Evolutionary conservation across 345 rosid genomes (phyloP), one percentile per base, ranked within the genome.

Genomic region (Linum usitatissimum): DNA sequence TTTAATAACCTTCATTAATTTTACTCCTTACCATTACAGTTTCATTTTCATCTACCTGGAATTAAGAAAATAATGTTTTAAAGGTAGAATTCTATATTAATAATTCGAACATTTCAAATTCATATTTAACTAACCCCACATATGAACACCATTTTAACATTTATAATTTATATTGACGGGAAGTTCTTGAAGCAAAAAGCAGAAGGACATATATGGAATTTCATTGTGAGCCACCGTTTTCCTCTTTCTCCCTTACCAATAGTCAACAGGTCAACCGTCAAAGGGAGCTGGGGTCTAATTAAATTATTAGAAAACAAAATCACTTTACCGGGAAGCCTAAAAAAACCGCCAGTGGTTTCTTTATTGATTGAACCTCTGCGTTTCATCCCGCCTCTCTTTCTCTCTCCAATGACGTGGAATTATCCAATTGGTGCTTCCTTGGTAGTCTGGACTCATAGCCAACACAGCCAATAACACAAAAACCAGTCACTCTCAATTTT

Each of bases 361-460:
- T 45, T 40, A 7, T 40, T 40, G 13, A 7, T 45, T 45, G 14
- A 12, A 45, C 51, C 51, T 45, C 51, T 17, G 17, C 51, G 51
- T 10, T 8, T 21, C 18, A 5, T 18, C 20, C 20, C 28, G 2
- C 18, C 57, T 55, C 57, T 18, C 57, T 18, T 21, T 55, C 78
- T 65, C 66, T n/a, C 18, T 0, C 30, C 6, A 10, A 38, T 12
- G 60, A 88, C 91, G 94, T 88, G 97, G 63, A 81, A 0, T 0
- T 0, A 0, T 30, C 0, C 28, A 0, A 82, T 60, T 85, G 75
- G 95, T 18, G 4, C 2, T 14, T 68, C 73, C 57, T 5, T 20
- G 18, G 55, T 76, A 79, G 79, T 79, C 78, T 75, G 85, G 79
- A 74, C 81, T 73, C 81, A 73, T 61, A 76, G 76, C 78, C 51